Conservation (phyloP, 1,139 yeast genomes). For the Taphrina confusa region DNA sequence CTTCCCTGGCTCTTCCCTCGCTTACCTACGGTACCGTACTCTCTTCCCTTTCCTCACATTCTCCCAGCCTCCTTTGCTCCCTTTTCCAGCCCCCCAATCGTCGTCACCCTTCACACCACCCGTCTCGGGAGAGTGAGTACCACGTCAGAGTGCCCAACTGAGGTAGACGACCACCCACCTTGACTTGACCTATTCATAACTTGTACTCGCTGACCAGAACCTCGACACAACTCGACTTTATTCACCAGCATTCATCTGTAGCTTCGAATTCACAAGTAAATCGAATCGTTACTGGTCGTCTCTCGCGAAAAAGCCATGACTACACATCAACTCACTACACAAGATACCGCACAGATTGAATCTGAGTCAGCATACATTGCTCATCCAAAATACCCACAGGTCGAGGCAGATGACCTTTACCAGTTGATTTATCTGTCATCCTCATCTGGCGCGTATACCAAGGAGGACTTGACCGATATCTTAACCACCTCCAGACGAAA, state of each 20-base stretch:
- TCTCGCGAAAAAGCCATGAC: background rate
- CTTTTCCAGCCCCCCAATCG: too few species aligned
- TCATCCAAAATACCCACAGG: background rate
- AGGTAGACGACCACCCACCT: too few species aligned
- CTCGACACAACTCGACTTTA: background rate
- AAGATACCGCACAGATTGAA: background rate
- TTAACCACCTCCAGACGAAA: conserved; percentile 21
- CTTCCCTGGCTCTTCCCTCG: too few species aligned
- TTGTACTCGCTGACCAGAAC: background rate
- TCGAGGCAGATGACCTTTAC: background rate
- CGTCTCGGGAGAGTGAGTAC: too few species aligned
- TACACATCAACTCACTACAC: background rate
- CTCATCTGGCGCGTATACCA: conserved; percentile 4
- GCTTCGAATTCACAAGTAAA: background rate
- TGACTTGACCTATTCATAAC: background rate
- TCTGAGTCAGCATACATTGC: conserved; percentile 4
- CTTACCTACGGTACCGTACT: too few species aligned
- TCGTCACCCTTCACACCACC: too few species aligned
- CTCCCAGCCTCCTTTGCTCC: too few species aligned
- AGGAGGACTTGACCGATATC: conserved; percentile 18
- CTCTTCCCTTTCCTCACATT: too few species aligned
- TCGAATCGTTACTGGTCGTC: background rate
- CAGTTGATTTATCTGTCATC: conserved; percentile 26
- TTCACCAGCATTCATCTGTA: background rate
- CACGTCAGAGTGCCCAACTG: too few species aligned